phyloP scores from a whole-genome alignment of 169 alveolate species.

The Plasmodium cynomolgi region DNA sequence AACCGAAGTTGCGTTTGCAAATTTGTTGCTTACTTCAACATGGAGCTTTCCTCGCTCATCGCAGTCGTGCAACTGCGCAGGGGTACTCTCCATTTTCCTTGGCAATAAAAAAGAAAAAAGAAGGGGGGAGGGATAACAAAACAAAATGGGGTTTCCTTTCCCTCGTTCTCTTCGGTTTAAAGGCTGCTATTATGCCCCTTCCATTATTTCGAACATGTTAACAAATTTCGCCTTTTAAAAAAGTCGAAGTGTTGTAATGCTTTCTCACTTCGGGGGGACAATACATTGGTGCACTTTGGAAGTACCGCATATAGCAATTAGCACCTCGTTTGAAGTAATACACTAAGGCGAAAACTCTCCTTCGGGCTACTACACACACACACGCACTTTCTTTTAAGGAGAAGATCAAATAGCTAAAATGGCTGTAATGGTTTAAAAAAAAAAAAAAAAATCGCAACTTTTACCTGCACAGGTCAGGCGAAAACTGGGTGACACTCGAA shows the following conservation, averaged over 20 bases:
- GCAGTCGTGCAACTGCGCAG: background rate
- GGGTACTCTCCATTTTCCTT: background rate
- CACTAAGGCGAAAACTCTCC: background rate
- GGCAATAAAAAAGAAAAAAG: background rate
- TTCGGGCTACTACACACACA: background rate
- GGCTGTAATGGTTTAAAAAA: background rate
- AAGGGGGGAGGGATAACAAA: background rate
- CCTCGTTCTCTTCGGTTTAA: background rate
- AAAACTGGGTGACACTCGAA: background rate
- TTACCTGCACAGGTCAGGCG: background rate
- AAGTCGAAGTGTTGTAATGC: background rate
- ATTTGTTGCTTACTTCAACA: background rate
- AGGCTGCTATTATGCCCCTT: background rate
- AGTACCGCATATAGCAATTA: background rate
- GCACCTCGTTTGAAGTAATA: background rate
- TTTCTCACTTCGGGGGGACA: background rate
- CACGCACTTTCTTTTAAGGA: background rate
- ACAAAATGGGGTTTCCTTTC: background rate
- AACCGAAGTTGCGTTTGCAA: background rate
- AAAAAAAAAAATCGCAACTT: background rate
- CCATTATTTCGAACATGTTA: background rate
- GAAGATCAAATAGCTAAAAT: background rate
- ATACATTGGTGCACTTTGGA: background rate
- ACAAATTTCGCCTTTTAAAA: background rate
- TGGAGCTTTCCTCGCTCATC: background rate